phyloP scores from a whole-genome alignment of 306 rosid species.

The Erythrophleum fordii region DNA sequence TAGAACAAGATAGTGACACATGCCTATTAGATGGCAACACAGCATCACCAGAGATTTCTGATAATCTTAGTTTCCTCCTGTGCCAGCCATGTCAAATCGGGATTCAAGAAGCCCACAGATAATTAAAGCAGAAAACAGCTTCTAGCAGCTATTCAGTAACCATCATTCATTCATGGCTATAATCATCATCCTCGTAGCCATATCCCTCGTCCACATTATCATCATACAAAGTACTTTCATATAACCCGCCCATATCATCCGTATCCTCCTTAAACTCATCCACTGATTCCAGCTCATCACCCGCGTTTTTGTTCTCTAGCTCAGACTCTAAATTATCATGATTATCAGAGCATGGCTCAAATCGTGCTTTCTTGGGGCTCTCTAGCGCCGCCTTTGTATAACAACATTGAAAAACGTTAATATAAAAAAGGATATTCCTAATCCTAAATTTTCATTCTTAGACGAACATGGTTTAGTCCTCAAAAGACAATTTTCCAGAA shows the following conservation, averaged over 20 bases:
- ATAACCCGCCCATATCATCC: neutral
- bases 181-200: conserved; percentile 20
- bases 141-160: neutral
- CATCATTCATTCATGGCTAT: neutral
- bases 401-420: neutral
- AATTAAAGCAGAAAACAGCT: conserved; percentile 1
- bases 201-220: neutral
- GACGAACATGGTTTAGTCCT: neutral
- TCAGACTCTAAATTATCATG: conserved; percentile 14
- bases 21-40: neutral
- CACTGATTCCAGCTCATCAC: neutral
- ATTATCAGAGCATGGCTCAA: conserved; percentile 21
- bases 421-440: neutral
- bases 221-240: neutral
- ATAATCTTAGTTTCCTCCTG: neutral
- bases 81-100: neutral
- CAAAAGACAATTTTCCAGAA: conserved; percentile 6
- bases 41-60: neutral
- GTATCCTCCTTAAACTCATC: conserved; percentile 1
- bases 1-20: neutral
- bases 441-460: neutral
- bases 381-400: conserved; percentile 19
- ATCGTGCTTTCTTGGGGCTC: conserved; percentile 38
- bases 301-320: conserved; percentile 18
- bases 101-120: neutral